Conservation (phyloP, 768 basidiomycete genomes). For the Pleurotus eryngii region DNA sequence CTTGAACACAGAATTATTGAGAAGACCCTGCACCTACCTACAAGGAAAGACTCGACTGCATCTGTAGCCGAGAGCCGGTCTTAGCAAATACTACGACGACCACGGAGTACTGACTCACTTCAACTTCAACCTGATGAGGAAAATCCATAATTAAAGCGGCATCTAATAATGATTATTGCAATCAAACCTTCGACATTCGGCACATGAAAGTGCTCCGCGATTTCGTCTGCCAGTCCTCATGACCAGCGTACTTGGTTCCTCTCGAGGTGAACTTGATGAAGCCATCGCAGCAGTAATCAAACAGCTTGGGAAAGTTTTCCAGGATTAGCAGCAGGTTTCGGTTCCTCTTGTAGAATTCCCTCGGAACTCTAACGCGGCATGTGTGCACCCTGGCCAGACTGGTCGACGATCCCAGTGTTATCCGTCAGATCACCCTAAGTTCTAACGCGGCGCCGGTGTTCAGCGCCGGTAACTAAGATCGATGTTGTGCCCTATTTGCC, state of each 20-base stretch:
- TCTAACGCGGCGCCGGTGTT: not conserved
- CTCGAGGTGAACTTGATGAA: constrained; percentile 8
- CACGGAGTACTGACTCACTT: constrained; percentile 40
- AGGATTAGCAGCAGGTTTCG: not conserved
- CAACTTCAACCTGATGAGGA: constrained; percentile 53
- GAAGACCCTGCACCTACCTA: constrained; percentile 34
- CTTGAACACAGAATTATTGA: not conserved
- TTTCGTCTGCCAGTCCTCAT: constrained; percentile 38
- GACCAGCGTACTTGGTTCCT: constrained; percentile 22
- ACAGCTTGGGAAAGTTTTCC: constrained; percentile 3
- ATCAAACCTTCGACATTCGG: constrained; percentile 63
- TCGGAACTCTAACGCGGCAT: not conserved
- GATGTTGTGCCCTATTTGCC: not conserved
- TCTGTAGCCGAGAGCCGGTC: constrained; percentile 26
- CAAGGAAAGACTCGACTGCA: constrained; percentile 68
- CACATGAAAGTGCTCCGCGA: constrained; percentile 58
- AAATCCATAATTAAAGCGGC: constrained; percentile 11
- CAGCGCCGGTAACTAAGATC: too few species aligned
- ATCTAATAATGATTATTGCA: constrained; percentile 2
- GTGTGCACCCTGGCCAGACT: not conserved
- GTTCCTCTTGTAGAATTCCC: constrained; percentile 4
- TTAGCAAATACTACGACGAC: constrained; percentile 9
- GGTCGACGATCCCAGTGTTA: not conserved
- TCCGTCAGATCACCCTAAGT: not conserved
- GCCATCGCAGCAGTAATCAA: constrained; percentile 12